Conservation (phyloP, 805 yeast species). For the Maudiozyma turicensis region DNA sequence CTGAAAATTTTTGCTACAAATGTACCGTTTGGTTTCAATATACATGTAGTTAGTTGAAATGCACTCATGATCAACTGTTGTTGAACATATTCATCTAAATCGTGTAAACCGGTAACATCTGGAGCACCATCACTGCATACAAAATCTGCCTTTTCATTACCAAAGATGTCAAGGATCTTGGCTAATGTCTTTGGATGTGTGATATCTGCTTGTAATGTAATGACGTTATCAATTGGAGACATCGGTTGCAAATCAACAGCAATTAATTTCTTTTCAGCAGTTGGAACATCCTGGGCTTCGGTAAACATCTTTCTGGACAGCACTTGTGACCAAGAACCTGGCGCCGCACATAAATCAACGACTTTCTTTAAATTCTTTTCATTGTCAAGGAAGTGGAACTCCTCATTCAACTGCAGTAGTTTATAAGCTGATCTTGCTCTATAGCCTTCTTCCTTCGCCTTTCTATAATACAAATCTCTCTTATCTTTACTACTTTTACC, state of each 20-base stretch:
- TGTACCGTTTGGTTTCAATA: constrained; percentile 79
- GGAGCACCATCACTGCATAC: constrained; percentile 98
- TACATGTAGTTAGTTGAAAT: constrained; percentile 79
- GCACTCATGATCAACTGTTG: constrained; percentile 91
- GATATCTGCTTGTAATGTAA: constrained; percentile 89
- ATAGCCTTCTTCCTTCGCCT: constrained; percentile 97
- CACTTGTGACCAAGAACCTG: constrained; percentile 98
- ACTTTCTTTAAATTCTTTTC: constrained; percentile 58
- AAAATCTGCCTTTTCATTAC: constrained; percentile 88
- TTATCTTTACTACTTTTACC: constrained; percentile 94
- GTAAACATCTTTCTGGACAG: constrained; percentile 58
- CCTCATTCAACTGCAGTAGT: constrained; percentile 80
- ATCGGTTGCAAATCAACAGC: constrained; percentile 96
- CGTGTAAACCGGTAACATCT: constrained; percentile 95
- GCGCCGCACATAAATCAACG: constrained; percentile 97
- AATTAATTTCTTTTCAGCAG: constrained; percentile 55
- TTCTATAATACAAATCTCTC: constrained; percentile 81
- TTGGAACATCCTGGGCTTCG: constrained; percentile 26
- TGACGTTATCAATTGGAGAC: constrained; percentile 91
- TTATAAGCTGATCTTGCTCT: constrained; percentile 96
- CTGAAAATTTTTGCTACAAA: constrained; percentile 95
- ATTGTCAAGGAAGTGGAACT: constrained; percentile 66
- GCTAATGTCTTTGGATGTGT: constrained; percentile 88
- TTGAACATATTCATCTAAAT: constrained; percentile 92
- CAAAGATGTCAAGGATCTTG: constrained; percentile 69